Conservation (phyloP, 352 stramenopile genomes). For the Phytophthora colocasiae region DNA sequence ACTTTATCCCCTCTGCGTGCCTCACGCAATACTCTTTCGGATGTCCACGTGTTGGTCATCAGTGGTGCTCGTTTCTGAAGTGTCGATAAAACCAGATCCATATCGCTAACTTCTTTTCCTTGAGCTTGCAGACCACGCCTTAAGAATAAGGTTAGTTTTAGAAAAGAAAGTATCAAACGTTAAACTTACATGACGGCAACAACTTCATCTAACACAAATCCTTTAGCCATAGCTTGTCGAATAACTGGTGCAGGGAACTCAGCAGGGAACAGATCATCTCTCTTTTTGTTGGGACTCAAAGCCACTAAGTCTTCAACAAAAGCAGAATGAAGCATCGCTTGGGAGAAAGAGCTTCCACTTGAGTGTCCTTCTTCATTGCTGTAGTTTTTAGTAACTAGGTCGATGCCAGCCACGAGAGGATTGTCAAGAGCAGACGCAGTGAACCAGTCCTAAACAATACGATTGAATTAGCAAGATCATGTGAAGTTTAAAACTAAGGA, state of each 20-base stretch:
- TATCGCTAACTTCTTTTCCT: slow-evolving; percentile 46
- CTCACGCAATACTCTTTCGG: slow-evolving; percentile 41
- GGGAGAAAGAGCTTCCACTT: slow-evolving; percentile 30
- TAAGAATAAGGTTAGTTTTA: slow-evolving; percentile 1
- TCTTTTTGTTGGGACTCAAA: slow-evolving; percentile 56
- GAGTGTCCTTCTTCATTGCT: slow-evolving; percentile 20
- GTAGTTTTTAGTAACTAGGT: slow-evolving; percentile 41
- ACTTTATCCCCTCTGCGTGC: slow-evolving; percentile 8
- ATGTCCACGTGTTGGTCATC: slow-evolving; percentile 65
- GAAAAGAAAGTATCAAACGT: background rate
- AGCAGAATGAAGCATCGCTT: slow-evolving; percentile 49
- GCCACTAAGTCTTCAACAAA: slow-evolving; percentile 52
- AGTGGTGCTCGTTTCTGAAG: slow-evolving; percentile 55
- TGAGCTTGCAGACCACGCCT: slow-evolving; percentile 67
- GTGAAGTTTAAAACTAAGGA: background rate
- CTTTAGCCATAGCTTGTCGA: slow-evolving; percentile 57
- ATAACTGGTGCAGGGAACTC: slow-evolving; percentile 59
- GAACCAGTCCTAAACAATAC: slow-evolving; percentile 52
- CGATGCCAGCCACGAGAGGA: slow-evolving; percentile 48
- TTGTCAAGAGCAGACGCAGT: slow-evolving; percentile 57
- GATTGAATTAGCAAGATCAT: background rate
- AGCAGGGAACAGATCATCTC: slow-evolving; percentile 55
- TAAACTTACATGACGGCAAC: slow-evolving; percentile 62
- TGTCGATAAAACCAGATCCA: slow-evolving; percentile 44
- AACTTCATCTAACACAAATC: slow-evolving; percentile 55